phyloP scores from a whole-genome alignment of 257 asterid species.

The Nicotiana obtusifolia region DNA sequence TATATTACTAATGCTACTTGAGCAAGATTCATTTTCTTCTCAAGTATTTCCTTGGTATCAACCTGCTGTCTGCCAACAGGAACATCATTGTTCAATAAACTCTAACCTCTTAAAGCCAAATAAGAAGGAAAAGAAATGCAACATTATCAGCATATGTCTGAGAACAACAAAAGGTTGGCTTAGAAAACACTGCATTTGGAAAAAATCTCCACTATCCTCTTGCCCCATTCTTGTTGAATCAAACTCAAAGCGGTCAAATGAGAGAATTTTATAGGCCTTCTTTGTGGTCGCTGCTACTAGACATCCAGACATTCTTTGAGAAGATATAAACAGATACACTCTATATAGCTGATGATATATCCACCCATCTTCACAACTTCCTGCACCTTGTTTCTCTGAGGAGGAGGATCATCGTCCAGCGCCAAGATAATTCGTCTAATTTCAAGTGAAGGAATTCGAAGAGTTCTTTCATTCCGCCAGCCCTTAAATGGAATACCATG shows the following conservation, averaged over 20 bases:
- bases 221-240: too few species aligned
- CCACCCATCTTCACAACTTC: constrained; percentile 70
- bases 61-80: too few species aligned
- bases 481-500: constrained; percentile 74
- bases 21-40: too few species aligned
- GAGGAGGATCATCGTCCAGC: constrained; percentile 54
- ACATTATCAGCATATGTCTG: too few species aligned
- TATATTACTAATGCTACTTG: too few species aligned
- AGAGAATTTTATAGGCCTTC: constrained; percentile 48
- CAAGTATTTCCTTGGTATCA: too few species aligned
- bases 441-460: constrained; percentile 30
- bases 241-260: neutral
- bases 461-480: constrained; percentile 56
- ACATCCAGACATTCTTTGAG: constrained; percentile 62
- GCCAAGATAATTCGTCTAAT: constrained; percentile 55
- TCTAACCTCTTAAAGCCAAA: too few species aligned
- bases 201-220: too few species aligned
- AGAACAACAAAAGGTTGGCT: too few species aligned
- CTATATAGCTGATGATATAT: constrained; percentile 38
- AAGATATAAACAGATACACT: constrained; percentile 54
- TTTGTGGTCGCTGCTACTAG: constrained; percentile 58
- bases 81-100: too few species aligned
- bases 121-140: too few species aligned
- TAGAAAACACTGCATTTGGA: too few species aligned
- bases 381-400: constrained; percentile 59